These are phyloP conservation scores for Tylopilus rubrobrunneus DNA, from an alignment of 768 basidiomycete genomes.

Conservation along the genomic window DNA sequence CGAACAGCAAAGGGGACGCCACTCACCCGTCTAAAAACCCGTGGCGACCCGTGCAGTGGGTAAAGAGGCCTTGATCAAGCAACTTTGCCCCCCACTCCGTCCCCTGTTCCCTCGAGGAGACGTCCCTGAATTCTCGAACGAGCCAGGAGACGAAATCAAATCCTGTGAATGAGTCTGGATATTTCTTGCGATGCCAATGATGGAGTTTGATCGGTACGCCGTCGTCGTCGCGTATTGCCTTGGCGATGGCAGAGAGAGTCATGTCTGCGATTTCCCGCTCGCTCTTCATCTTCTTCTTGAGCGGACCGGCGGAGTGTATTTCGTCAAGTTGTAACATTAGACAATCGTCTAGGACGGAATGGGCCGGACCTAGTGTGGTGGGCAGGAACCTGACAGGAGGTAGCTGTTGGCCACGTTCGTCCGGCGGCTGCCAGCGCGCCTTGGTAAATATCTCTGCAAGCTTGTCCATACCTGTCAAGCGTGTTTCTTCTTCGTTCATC, in stretches of 20 bases:
- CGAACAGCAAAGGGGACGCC: neutral
- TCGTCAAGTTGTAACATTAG: constrained; percentile 79
- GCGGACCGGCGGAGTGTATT: constrained; percentile 68
- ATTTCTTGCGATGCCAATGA: constrained; percentile 73
- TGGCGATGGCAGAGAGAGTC: constrained; percentile 61
- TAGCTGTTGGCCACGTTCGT: constrained; percentile 37
- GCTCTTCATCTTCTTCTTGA: constrained; percentile 78
- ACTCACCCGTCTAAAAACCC: constrained; percentile 84
- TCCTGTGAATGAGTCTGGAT: constrained; percentile 84
- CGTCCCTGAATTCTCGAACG: constrained; percentile 85
- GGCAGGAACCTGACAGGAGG: constrained; percentile 74
- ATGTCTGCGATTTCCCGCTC: constrained; percentile 69
- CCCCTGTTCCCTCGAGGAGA: constrained; percentile 77
- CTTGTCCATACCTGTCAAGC: constrained; percentile 86
- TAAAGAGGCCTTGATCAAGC: constrained; percentile 79
- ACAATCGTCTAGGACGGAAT: constrained; percentile 73
- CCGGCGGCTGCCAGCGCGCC: constrained; percentile 68
- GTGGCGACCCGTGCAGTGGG: constrained; percentile 75
- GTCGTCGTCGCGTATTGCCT: constrained; percentile 82
- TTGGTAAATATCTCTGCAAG: constrained; percentile 86
- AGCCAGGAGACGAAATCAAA: constrained; percentile 90
- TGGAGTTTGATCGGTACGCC: constrained; percentile 81
- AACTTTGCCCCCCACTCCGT: constrained; percentile 74
- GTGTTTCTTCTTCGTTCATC: constrained; percentile 82
- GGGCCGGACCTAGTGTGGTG: constrained; percentile 79